phyloP scores from a whole-genome alignment of 805 yeast genomes.

The Clavispora asparagi region DNA sequence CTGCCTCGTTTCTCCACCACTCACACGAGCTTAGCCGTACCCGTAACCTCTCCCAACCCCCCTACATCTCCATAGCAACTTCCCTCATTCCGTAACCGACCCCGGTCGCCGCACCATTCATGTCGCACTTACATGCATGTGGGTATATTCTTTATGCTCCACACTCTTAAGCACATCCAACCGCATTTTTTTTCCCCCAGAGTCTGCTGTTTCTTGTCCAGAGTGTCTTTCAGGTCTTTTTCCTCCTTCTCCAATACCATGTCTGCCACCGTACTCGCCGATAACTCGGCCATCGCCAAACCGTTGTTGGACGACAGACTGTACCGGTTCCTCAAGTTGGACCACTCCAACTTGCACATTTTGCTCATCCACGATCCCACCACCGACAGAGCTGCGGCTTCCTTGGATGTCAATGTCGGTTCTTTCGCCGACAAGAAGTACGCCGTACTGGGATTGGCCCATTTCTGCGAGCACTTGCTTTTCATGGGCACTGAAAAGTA shows the following conservation, averaged over 20 bases:
- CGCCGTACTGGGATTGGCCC: constrained; percentile 68
- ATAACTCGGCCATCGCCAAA: constrained; percentile 30
- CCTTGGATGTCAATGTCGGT: constrained; percentile 75
- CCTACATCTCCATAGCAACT: no score
- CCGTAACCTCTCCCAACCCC: no score
- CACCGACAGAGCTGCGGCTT: constrained; percentile 74
- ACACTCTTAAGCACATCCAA: background rate
- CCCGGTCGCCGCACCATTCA: no score
- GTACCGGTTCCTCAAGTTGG: constrained; percentile 59
- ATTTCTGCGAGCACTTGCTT: constrained; percentile 59
- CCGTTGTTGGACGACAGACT: constrained; percentile 67
- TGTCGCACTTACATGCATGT: no score
- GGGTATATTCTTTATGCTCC: background rate
- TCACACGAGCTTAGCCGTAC: no score
- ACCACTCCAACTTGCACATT: constrained; percentile 52
- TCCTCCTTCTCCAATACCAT: background rate
- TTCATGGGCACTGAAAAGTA: constrained; percentile 78
- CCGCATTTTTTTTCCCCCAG: background rate
- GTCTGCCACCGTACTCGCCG: constrained; percentile 18
- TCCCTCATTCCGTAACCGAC: no score
- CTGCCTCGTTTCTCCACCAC: no score
- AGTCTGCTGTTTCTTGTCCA: background rate
- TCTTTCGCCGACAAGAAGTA: constrained; percentile 62
- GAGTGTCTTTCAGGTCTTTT: background rate
- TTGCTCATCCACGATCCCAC: constrained; percentile 62